Conservation (phyloP, 2,329 filamentous ascomycete species). For the Diaporthe vaccinii region DNA sequence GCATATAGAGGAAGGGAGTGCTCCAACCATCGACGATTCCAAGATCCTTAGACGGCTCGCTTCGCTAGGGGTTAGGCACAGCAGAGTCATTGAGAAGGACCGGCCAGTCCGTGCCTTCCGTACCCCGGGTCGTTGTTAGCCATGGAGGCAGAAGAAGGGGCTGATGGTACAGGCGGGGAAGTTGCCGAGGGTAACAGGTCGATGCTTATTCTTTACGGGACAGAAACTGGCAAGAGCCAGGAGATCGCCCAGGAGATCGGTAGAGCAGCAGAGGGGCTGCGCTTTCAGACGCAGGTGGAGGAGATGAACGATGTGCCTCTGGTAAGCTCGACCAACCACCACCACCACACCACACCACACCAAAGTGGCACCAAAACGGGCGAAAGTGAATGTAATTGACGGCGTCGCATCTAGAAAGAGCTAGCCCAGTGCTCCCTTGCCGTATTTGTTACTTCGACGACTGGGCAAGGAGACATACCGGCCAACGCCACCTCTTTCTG, state of each 20-base stretch:
- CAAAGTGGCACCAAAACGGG: no score
- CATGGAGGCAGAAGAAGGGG: conserved; percentile 36
- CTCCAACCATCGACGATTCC: not conserved
- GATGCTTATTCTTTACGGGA: conserved; percentile 86
- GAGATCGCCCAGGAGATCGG: conserved; percentile 91
- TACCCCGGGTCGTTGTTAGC: not conserved
- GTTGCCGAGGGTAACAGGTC: conserved; percentile 55
- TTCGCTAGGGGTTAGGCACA: not conserved
- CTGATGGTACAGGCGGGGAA: not conserved
- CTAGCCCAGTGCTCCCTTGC: conserved; percentile 70
- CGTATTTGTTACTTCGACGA: conserved; percentile 89
- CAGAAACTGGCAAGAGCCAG: conserved; percentile 94
- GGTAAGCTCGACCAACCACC: conserved; percentile 65
- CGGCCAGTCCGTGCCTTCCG: not conserved
- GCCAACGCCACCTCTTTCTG: conserved; percentile 86
- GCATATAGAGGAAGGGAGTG: not conserved
- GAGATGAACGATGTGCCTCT: conserved; percentile 83
- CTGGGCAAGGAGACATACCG: conserved; percentile 94
- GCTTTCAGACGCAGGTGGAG: conserved; percentile 80
- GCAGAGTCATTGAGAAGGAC: not conserved
- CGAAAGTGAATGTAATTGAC: not conserved
- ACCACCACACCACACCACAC: not conserved
- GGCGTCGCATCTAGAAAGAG: conserved; percentile 56
- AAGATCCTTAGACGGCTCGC: not conserved
- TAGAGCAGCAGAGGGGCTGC: conserved; percentile 79